phyloP scores from a whole-genome alignment of 2,329 filamentous ascomycete species.

The Alternaria angustiovoidea region DNA sequence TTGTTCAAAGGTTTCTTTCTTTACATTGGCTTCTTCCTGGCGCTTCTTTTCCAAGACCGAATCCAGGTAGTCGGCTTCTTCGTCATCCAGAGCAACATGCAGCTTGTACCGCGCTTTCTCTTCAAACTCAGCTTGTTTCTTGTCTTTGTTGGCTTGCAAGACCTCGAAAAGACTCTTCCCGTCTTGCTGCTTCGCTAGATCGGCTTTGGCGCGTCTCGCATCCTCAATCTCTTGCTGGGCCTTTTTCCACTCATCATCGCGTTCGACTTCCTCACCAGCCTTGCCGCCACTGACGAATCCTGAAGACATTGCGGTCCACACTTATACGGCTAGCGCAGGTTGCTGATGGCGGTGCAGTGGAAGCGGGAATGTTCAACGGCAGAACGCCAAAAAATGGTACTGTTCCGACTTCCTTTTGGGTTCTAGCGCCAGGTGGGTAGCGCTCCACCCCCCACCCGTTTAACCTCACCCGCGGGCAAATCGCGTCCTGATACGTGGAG shows the following conservation, averaged over 20 bases:
- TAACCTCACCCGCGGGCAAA: conserved; percentile 17
- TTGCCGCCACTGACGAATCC: conserved; percentile 63
- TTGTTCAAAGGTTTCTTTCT: conserved; percentile 66
- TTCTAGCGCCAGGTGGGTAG: conserved; percentile 12
- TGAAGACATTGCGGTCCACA: conserved; percentile 50
- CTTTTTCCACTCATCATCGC: conserved; percentile 68
- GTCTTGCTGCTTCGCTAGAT: conserved; percentile 58
- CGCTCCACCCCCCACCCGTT: conserved; percentile 7
- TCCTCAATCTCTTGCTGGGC: conserved; percentile 72
- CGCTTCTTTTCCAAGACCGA: conserved; percentile 65
- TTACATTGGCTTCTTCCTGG: conserved; percentile 64
- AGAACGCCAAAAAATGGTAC: conserved; percentile 6
- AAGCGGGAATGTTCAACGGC: conserved; percentile 2
- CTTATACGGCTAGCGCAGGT: conserved; percentile 20
- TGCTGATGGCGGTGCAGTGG: conserved; percentile 11
- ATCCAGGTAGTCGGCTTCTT: conserved; percentile 78
- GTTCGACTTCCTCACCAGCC: conserved; percentile 51
- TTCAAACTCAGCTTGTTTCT: conserved; percentile 84
- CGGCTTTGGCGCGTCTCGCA: conserved; percentile 63
- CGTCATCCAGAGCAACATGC: conserved; percentile 81
- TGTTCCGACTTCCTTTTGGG: conserved; percentile 18
- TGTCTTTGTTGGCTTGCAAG: conserved; percentile 84
- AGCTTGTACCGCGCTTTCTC: conserved; percentile 75
- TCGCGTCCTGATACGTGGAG: conserved; percentile 15
- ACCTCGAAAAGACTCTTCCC: conserved; percentile 76